Evolutionary conservation across 2,329 filamentous ascomycete genomes (phyloP).

Genomic region (Ascochyta koolunga): DNA sequence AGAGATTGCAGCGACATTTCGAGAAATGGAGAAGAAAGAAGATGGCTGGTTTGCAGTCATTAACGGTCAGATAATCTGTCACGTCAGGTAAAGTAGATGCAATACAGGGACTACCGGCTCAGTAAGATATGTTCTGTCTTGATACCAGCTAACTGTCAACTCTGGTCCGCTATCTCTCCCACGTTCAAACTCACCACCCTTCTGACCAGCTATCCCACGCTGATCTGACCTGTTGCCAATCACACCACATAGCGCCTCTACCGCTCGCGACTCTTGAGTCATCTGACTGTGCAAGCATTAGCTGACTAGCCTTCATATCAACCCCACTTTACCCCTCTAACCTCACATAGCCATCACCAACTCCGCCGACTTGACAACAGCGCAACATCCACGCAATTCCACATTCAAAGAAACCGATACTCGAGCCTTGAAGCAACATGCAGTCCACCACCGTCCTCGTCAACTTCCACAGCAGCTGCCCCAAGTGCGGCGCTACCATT

Average conservation of each 20-base stretch:
- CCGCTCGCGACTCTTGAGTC: constrained; percentile 29
- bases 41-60: constrained; percentile 52
- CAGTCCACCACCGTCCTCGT: constrained; percentile 36
- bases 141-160: background rate
- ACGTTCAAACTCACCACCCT: background rate
- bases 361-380: constrained; percentile 6
- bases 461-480: constrained; percentile 44
- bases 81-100: constrained; percentile 24
- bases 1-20: constrained; percentile 48
- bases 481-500: constrained; percentile 47
- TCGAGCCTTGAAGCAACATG: constrained; percentile 26
- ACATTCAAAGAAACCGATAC: background rate
- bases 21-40: constrained; percentile 50
- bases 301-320: constrained; percentile 37
- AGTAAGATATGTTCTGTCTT: background rate
- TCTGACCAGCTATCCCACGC: background rate
- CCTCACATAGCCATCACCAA: constrained; percentile 18
- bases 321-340: constrained; percentile 45
- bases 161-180: background rate
- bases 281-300: constrained; percentile 41
- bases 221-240: constrained; percentile 26
- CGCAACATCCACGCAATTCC: background rate
- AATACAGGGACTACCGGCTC: background rate
- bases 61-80: constrained; percentile 51
- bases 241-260: constrained; percentile 21